Conservation (phyloP, 768 basidiomycete genomes). For the Boletus coccyginus region DNA sequence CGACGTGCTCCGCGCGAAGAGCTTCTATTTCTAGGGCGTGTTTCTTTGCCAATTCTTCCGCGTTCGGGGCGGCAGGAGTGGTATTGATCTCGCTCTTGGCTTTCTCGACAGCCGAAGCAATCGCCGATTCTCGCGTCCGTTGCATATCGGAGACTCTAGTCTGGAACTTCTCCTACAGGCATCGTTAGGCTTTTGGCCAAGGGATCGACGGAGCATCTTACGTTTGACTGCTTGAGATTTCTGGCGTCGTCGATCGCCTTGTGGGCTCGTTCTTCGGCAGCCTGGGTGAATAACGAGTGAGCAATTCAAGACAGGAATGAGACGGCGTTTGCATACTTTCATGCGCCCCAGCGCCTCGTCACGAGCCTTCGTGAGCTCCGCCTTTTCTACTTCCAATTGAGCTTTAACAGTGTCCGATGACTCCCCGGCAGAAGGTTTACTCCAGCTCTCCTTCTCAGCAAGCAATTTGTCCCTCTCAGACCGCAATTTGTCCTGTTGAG, state of each 20-base stretch:
- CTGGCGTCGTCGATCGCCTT: constrained; percentile 45
- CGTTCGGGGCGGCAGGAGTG: constrained; percentile 18
- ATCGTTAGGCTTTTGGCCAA: not conserved
- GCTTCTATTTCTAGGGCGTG: constrained; percentile 60
- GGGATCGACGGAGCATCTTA: constrained; percentile 5
- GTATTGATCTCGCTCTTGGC: constrained; percentile 44
- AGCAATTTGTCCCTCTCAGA: constrained; percentile 63
- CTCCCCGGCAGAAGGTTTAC: constrained; percentile 18
- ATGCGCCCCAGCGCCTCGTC: constrained; percentile 58
- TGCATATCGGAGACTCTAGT: constrained; percentile 50
- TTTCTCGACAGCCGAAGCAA: constrained; percentile 59
- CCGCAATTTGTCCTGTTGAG: constrained; percentile 45
- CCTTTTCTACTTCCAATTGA: constrained; percentile 60
- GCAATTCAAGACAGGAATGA: not conserved
- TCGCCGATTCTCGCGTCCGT: constrained; percentile 49
- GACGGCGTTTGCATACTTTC: constrained; percentile 42
- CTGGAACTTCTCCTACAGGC: constrained; percentile 59
- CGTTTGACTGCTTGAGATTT: constrained; percentile 35
- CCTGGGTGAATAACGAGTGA: constrained; percentile 25
- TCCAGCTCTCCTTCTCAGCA: constrained; percentile 50
- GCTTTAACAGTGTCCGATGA: constrained; percentile 34
- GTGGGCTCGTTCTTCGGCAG: constrained; percentile 41
- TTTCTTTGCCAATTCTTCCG: constrained; percentile 44
- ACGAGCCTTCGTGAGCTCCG: constrained; percentile 51
- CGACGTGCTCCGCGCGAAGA: constrained; percentile 54